Evolutionary conservation across 768 basidiomycete species (phyloP), one percentile per base, ranked within the genome.

Genomic region (Tylopilus balloui): DNA sequence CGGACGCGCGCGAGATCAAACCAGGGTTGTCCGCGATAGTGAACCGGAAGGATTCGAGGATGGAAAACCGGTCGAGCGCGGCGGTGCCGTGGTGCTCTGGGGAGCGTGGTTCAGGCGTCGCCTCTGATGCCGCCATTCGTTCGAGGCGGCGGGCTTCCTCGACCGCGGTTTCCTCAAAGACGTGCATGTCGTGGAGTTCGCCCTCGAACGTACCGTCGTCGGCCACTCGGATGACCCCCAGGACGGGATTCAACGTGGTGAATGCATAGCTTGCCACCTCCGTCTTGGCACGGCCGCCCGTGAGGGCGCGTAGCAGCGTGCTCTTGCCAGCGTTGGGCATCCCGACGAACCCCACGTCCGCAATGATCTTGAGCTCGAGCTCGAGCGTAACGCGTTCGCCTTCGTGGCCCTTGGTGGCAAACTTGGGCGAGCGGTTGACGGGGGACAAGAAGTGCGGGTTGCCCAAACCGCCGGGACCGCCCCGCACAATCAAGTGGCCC

Each of bases 21-120:
- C 96, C 96, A 0, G 96, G 96, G 63, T 97, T 98, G 70, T 99
- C 96, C 31, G 93, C 90, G 56, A 99, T 84, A 13, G 92, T 96
- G 74, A 98, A 96, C 10, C 96, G 80, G 65, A 91, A 86, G 5
- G 74, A 69, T 67, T 98, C 94, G 36, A 73, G 73, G 27, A 79
- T 57, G 59, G 84, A 79, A 51, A 84, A 85, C 31, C 70, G 69
- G 58, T 79, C 58, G 11, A 68, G 61, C 31, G 57, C 43, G 20
- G 17, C 4, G 15, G 14, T 17, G n/a, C n/a, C 2, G n/a, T 10
- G 12, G 25, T 11, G 46, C 14, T 47, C 19, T 1, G 45, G 12
- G 14, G 9, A 23, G 3, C 17, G 19, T 12, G 23, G 20, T 20
- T 36, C 3, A 5, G 38, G 23, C 0, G 19, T 24, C 13, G 27